Conservation (phyloP, 345 rosid genomes). For the Raphanus sativus region DNA sequence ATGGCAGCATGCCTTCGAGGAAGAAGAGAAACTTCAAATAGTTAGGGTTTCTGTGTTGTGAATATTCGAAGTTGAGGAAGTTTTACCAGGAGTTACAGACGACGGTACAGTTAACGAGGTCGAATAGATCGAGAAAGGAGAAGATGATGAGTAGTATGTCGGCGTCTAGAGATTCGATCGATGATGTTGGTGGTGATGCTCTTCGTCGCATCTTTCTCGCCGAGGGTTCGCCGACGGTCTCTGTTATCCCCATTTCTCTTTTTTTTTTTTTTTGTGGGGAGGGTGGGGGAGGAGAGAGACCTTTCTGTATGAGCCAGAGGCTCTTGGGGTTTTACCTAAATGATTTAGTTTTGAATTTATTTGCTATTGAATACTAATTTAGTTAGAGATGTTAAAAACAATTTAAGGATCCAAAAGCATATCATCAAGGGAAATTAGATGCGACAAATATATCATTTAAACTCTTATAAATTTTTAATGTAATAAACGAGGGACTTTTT, state of each 20-base stretch:
- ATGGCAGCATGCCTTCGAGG: constrained; percentile 54
- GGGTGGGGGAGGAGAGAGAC: not conserved
- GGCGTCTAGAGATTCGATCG: constrained; percentile 49
- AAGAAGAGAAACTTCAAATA: not conserved
- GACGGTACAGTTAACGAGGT: constrained; percentile 71
- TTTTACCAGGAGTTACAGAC: constrained; percentile 80
- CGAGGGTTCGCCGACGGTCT: constrained; percentile 37
- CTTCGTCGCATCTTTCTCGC: constrained; percentile 48
- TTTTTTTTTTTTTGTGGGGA: not conserved
- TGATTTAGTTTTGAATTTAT: too few relatives aligned
- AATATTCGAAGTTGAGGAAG: not conserved
- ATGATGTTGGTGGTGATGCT: constrained; percentile 22
- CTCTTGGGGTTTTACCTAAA: too few relatives aligned
- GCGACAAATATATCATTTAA: too few relatives aligned
- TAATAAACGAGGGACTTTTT: not conserved
- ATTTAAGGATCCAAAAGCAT: too few relatives aligned
- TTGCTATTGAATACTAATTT: too few relatives aligned
- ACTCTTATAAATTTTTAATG: not conserved
- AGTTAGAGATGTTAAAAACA: too few relatives aligned
- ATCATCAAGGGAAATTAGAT: too few relatives aligned
- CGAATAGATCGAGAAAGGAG: constrained; percentile 69
- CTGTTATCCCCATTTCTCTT: constrained; percentile 26
- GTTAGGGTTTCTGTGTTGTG: not conserved
- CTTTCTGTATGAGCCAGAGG: too few relatives aligned
- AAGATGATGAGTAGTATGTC: constrained; percentile 68